phyloP scores from a whole-genome alignment of 2,329 filamentous ascomycete species.

The Colletotrichum sublineola region DNA sequence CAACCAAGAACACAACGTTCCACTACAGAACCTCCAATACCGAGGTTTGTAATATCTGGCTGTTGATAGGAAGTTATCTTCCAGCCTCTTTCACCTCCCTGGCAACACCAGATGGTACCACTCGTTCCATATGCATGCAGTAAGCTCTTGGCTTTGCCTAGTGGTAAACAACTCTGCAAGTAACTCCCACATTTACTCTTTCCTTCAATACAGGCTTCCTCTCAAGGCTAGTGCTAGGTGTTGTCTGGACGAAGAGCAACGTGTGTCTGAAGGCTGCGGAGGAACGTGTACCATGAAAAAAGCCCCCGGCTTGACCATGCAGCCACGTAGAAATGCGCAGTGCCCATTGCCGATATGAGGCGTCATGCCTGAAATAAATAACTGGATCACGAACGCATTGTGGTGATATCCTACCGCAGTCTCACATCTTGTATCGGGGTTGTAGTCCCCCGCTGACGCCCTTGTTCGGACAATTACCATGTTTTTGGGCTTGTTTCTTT shows the following conservation, averaged over 20 bases:
- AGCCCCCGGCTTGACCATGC: constrained; percentile 2
- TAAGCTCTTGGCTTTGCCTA: not conserved
- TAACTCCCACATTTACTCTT: not conserved
- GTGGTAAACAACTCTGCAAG: not conserved
- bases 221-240: not conserved
- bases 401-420: not conserved
- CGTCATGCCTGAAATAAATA: not conserved
- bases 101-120: not conserved
- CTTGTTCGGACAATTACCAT: constrained; percentile 2
- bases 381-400: not conserved
- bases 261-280: not conserved
- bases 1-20: not conserved
- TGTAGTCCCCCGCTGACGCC: not conserved
- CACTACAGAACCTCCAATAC: not conserved
- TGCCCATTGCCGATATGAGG: constrained; percentile 7
- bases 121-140: not conserved
- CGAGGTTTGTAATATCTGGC: not conserved
- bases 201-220: not conserved
- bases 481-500: not conserved
- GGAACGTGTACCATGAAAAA: not conserved
- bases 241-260: not conserved
- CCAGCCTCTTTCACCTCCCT: not conserved
- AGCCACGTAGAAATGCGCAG: not conserved
- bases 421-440: not conserved
- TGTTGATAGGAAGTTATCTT: not conserved